These are phyloP conservation scores for Kodamaea anthophila DNA, from an alignment of 1,139 yeast genomes.

Conservation along the genomic window DNA sequence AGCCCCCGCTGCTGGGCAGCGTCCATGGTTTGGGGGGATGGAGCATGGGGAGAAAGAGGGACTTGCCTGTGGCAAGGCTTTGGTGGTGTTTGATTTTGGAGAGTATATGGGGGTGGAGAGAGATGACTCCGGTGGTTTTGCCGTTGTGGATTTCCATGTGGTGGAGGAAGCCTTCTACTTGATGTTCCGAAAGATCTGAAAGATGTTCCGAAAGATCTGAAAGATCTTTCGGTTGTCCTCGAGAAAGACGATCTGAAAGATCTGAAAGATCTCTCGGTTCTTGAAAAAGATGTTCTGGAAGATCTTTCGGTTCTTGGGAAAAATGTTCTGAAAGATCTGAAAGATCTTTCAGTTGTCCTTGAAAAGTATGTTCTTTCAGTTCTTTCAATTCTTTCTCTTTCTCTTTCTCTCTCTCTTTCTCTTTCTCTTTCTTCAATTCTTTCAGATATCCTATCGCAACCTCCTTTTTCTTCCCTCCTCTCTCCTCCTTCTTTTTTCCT, in stretches of 20 bases:
- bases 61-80: slow-evolving; percentile 12
- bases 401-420: not conserved
- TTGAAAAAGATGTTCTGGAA: too few relatives aligned
- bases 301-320: too few relatives aligned
- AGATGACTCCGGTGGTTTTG: slow-evolving; percentile 16
- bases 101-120: slow-evolving; percentile 22
- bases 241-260: too few relatives aligned
- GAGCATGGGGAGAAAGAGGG: slow-evolving; percentile 33
- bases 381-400: too few relatives aligned
- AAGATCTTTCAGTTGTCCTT: too few relatives aligned
- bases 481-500: slow-evolving; percentile 16
- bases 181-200: slow-evolving; percentile 1
- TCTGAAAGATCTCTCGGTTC: too few relatives aligned
- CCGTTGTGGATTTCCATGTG: slow-evolving; percentile 2
- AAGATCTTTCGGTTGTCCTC: too few relatives aligned
- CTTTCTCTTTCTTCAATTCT: not conserved
- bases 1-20: slow-evolving; percentile 32
- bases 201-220: not conserved
- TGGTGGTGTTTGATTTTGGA: slow-evolving; percentile 13
- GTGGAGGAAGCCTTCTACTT: slow-evolving; percentile 8
- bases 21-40: slow-evolving; percentile 35
- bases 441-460: slow-evolving; percentile 5
- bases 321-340: too few relatives aligned
- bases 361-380: too few relatives aligned
- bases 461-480: slow-evolving; percentile 12